A percentile compares a stretch with the other conserved stretches of the same genome.
phyloP scores from a whole-genome alignment of 495 filamentous ascomycete genomes.

The Aspergillus panamensis region DNA sequence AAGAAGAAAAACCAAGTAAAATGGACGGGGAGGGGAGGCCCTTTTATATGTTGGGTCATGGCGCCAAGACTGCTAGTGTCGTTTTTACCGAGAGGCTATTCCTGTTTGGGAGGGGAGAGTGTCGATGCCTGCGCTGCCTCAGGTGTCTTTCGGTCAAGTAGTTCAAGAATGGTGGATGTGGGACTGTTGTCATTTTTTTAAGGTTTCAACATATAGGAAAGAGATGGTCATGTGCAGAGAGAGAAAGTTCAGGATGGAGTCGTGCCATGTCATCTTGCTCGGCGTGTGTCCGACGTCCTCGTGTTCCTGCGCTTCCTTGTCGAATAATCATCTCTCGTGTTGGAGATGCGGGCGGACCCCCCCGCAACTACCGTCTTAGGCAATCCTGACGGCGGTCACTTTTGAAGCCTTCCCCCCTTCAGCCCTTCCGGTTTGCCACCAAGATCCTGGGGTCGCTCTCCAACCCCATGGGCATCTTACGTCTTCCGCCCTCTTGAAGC shows the following conservation, averaged over 20 bases:
- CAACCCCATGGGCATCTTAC: background rate
- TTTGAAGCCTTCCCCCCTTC: background rate
- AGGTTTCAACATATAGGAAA: no score
- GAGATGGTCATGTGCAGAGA: background rate
- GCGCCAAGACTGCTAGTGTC: slow-evolving; percentile 13
- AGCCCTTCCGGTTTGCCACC: background rate
- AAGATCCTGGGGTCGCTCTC: background rate
- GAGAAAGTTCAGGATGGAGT: background rate
- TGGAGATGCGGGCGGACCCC: background rate
- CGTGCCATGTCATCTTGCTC: background rate
- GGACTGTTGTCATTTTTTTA: no score
- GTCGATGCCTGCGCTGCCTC: no score
- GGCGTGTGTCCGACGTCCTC: slow-evolving; percentile 4
- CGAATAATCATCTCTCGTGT: background rate
- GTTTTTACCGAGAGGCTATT: slow-evolving; percentile 10
- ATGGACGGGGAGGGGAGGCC: background rate
- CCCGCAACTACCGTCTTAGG: slow-evolving; percentile 1
- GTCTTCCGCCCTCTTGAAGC: background rate
- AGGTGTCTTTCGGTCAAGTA: background rate
- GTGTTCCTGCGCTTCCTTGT: background rate
- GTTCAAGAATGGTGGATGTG: background rate
- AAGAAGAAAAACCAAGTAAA: slow-evolving; percentile 37
- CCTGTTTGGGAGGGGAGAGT: background rate
- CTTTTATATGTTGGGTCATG: slow-evolving; percentile 12
- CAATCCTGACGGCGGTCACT: background rate